Percentiles rank a stretch among this genome's conserved stretches.
phyloP scores from a whole-genome alignment of 306 rosid species.

The Malus orientalis region DNA sequence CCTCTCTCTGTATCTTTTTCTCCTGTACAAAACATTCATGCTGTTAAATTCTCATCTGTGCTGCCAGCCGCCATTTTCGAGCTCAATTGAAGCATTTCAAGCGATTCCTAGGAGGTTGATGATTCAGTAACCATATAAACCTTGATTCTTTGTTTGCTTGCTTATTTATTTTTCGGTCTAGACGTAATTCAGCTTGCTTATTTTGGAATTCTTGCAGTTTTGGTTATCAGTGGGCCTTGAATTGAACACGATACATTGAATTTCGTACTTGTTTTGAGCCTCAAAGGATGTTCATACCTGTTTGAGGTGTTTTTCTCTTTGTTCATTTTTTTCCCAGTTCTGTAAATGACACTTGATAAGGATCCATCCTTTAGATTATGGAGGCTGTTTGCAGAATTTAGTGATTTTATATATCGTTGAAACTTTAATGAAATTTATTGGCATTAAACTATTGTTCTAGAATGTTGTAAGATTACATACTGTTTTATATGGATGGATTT shows the following conservation, averaged over 20 bases:
- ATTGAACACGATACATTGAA: not conserved
- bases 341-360: no score
- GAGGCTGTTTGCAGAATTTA: not conserved
- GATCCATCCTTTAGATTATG: not conserved
- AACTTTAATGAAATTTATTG: constrained; percentile 6
- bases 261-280: not conserved
- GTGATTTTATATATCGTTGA: constrained; percentile 3
- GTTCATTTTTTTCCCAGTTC: no score
- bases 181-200: not conserved
- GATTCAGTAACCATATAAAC: not conserved
- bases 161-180: not conserved
- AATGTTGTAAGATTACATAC: not conserved
- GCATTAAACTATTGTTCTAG: not conserved
- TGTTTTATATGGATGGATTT: not conserved
- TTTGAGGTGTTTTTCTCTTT: no score
- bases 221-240: not conserved
- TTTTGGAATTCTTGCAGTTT: not conserved
- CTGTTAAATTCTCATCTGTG: not conserved
- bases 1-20: constrained; percentile 1
- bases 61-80: not conserved
- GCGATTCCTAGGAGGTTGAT: not conserved
- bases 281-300: not conserved
- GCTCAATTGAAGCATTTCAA: not conserved
- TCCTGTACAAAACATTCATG: not conserved
- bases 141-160: not conserved